Evolutionary conservation across 495 filamentous ascomycete species (phyloP), one percentile per base, ranked within the genome.

Genomic region (Margaritispora aquatica): DNA sequence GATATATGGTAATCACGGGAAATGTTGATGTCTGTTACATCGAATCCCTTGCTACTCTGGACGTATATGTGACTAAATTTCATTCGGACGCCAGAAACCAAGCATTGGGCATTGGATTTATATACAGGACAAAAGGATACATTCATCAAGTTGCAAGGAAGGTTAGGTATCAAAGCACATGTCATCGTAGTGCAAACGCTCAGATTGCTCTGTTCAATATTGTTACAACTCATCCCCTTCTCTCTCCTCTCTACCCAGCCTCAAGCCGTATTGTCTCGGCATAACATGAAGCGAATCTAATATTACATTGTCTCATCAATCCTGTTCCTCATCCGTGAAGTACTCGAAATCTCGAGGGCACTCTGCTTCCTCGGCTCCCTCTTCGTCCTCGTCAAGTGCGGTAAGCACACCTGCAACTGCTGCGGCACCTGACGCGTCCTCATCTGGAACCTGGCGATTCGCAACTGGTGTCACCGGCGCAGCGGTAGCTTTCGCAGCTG

Each of bases 321-420:
- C 47, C 21, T 81, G 84, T 58, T 87, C 87, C 3, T 80, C 80
- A 50, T 95, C 91, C 13, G 85, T 86, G 63, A 88, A 84, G 68
- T 97, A 96, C 19, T 92, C 85, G 71, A 97, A 97, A 27, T 92
- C 88, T 19, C 80, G 75, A 15, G 93, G 93, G 23, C 86, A 69
- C 17, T 84, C 78, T 1, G 93, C 92, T 65, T 96, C 92, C 66
- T 92, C 87, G 13, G 80, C 88, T 13, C 85, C 89, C 60, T 90
- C 90, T 20, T 83, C 86, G 67, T 96, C 92, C 72, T 96, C 91
- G 63, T 95, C 88, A 13, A 92, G 83, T 0, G 89, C 87, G 9
- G 86, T 92, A 63, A 96, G 74, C 1, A 92, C 88, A 47, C 83
- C 89, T 0, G 89, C 92, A 2, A 88, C 90, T 0, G 88, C 88